phyloP scores from a whole-genome alignment of 2,329 filamentous ascomycete genomes.

The Amesomyces nigricolor region DNA sequence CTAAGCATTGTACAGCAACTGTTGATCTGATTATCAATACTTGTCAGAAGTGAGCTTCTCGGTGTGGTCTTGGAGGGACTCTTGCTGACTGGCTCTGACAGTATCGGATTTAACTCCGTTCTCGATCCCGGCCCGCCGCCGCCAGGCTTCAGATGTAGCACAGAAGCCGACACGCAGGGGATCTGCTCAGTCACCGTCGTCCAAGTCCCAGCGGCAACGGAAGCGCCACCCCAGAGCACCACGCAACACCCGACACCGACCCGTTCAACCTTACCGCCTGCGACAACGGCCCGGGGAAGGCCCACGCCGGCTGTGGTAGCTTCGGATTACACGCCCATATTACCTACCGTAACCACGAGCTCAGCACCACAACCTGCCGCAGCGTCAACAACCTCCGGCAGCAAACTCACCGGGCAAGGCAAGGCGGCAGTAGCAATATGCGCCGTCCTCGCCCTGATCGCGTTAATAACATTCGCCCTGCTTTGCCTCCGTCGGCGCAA shows the following conservation, averaged over 20 bases:
- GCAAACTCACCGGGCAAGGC: conserved; percentile 34
- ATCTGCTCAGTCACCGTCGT: conserved; percentile 10
- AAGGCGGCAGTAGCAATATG: conserved; percentile 44
- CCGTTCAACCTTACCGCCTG: neutral
- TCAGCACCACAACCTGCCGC: neutral
- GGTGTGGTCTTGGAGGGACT: neutral
- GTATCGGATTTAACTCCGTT: conserved; percentile 30
- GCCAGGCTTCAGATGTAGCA: conserved; percentile 27
- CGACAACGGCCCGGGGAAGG: neutral
- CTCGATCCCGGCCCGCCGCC: conserved; percentile 36
- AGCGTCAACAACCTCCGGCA: conserved; percentile 25
- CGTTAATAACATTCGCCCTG: conserved; percentile 34
- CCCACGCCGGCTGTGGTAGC: neutral
- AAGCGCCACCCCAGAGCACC: neutral
- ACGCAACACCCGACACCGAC: neutral
- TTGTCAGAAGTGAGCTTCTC: conserved; percentile 43
- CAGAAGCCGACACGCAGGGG: conserved; percentile 8
- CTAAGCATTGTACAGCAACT: conserved; percentile 37
- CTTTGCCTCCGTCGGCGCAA: conserved; percentile 35
- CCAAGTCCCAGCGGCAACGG: conserved; percentile 1
- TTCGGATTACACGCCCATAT: neutral
- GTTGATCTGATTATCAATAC: conserved; percentile 47
- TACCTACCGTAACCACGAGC: neutral
- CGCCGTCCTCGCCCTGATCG: conserved; percentile 35
- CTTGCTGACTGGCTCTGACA: conserved; percentile 20